Evolutionary conservation across 345 rosid species (phyloP).

Genomic region (Limnanthes douglasii): DNA sequence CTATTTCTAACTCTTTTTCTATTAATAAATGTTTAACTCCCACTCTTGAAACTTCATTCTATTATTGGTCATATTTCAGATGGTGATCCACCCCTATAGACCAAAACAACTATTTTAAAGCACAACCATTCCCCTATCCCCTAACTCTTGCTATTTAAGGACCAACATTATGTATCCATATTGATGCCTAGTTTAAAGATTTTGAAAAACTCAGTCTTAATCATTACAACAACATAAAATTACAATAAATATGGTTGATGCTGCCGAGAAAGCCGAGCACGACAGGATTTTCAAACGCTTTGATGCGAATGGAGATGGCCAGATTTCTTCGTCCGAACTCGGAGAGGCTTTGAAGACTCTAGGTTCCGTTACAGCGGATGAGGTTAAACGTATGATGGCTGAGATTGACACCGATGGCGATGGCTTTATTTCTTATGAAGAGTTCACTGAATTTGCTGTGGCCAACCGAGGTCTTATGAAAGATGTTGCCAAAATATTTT

Average conservation of each 20-base stretch:
- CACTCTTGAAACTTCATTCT: too few relatives aligned
- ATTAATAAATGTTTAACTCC: too few relatives aligned
- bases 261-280: conserved; percentile 31
- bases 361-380: conserved; percentile 42
- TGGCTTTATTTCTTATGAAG: conserved; percentile 63
- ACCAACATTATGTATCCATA: too few relatives aligned
- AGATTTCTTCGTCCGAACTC: conserved; percentile 63
- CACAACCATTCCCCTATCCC: too few relatives aligned
- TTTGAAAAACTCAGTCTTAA: too few relatives aligned
- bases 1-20: too few relatives aligned
- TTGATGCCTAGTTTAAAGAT: too few relatives aligned
- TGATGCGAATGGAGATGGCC: conserved; percentile 75
- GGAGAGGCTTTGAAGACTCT: conserved; percentile 61
- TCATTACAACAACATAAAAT: background rate
- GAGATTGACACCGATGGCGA: conserved; percentile 91
- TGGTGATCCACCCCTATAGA: too few relatives aligned
- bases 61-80: too few relatives aligned
- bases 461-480: conserved; percentile 73
- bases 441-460: conserved; percentile 51
- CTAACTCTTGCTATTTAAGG: too few relatives aligned
- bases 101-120: too few relatives aligned
- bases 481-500: conserved; percentile 80
- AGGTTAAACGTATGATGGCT: conserved; percentile 65
- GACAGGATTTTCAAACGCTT: conserved; percentile 69
- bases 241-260: conserved; percentile 32